Evolutionary conservation across 192 early-diverging fungal genomes (phyloP).

Genomic region (Backusella sp.): DNA sequence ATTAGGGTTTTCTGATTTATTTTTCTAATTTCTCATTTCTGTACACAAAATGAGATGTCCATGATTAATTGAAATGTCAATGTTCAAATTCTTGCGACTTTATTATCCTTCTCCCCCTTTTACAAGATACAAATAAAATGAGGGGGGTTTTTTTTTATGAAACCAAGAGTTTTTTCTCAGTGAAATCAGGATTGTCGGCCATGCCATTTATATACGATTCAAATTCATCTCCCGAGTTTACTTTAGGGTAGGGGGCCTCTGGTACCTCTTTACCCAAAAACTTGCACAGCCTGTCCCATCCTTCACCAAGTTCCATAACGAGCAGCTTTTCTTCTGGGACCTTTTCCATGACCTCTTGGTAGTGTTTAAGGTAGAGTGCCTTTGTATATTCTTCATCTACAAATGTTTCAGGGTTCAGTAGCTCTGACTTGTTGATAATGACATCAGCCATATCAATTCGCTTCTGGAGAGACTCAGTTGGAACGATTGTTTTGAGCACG

Average conservation of each 20-base stretch:
- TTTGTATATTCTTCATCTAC: background rate
- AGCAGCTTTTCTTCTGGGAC: background rate
- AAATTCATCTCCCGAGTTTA: background rate
- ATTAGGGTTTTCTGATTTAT: too few relatives aligned
- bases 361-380: background rate
- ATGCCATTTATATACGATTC: background rate
- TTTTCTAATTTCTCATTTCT: too few relatives aligned
- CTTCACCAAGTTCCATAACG: constrained; percentile 5
- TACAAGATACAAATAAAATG: too few relatives aligned
- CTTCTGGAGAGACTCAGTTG: background rate
- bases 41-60: too few relatives aligned
- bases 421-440: background rate
- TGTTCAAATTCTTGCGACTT: too few relatives aligned
- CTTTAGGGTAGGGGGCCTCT: background rate
- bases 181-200: background rate
- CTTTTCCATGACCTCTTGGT: background rate
- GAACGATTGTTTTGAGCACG: background rate
- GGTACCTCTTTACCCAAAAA: constrained; percentile 1
- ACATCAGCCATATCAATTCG: background rate
- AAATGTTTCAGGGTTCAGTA: background rate
- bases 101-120: too few relatives aligned
- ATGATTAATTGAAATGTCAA: too few relatives aligned
- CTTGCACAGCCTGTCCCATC: background rate
- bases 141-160: too few relatives aligned
- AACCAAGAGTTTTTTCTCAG: background rate